Conservation (phyloP, 768 basidiomycete species). For the Hericium alpestre region DNA sequence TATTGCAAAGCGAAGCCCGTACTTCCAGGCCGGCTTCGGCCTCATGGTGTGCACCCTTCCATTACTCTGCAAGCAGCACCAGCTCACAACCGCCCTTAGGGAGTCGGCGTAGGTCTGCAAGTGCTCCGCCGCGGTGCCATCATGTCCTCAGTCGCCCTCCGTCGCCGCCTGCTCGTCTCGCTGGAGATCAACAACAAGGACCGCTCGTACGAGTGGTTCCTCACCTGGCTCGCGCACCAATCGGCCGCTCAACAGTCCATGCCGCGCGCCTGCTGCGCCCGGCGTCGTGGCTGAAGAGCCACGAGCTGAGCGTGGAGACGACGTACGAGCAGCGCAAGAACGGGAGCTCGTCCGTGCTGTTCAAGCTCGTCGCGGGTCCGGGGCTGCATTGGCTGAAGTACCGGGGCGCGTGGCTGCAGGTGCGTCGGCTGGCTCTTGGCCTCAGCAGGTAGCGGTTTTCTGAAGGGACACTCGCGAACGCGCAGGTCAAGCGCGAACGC, state of each 20-base stretch:
- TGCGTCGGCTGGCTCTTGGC: constrained; percentile 19
- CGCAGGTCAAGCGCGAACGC: constrained; percentile 88
- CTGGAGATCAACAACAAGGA: constrained; percentile 96
- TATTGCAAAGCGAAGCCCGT: constrained; percentile 58
- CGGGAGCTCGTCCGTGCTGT: constrained; percentile 80
- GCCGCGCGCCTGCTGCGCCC: constrained; percentile 11
- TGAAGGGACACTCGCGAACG: background rate
- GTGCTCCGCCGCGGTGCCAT: constrained; percentile 60
- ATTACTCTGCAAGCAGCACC: background rate
- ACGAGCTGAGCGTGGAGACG: constrained; percentile 93
- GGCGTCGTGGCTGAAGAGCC: constrained; percentile 56
- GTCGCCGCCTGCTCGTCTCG: constrained; percentile 84
- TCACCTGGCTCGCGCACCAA: constrained; percentile 88
- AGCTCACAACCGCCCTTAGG: constrained; percentile 35
- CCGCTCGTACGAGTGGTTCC: constrained; percentile 91
- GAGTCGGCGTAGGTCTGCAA: constrained; percentile 80
- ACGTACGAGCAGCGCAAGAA: constrained; percentile 81
- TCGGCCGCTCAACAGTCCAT: constrained; percentile 23
- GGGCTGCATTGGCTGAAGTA: constrained; percentile 92
- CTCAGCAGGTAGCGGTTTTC: background rate
- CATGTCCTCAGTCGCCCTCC: constrained; percentile 64
- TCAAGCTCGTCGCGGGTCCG: constrained; percentile 92
- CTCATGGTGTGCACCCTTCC: constrained; percentile 59
- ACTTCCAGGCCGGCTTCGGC: constrained; percentile 96
- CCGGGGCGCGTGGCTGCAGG: constrained; percentile 92